Conservation (phyloP, 805 yeast genomes). For the Starmera quercuum region DNA sequence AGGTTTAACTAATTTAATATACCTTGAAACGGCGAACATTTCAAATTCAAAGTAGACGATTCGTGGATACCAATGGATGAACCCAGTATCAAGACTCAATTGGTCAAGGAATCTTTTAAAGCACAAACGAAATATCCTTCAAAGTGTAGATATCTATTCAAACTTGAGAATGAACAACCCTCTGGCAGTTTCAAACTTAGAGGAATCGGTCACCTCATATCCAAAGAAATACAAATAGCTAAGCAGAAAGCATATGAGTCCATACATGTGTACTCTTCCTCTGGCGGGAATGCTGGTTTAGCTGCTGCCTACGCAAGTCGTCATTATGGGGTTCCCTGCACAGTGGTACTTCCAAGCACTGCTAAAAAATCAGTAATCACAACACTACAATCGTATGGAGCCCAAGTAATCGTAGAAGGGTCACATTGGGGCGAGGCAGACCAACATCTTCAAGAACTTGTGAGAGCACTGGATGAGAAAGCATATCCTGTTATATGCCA, state of each 20-base stretch:
- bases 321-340: constrained; percentile 29
- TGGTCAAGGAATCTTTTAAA: too few relatives aligned
- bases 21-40: too few relatives aligned
- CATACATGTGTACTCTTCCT: constrained; percentile 39
- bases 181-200: constrained; percentile 51
- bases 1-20: too few relatives aligned
- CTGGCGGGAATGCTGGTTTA: constrained; percentile 53
- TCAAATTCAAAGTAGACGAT: too few relatives aligned
- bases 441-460: constrained; percentile 24
- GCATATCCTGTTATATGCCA: constrained; percentile 43
- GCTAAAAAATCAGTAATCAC: constrained; percentile 39
- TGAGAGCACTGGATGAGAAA: constrained; percentile 19
- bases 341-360: constrained; percentile 52
- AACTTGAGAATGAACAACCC: constrained; percentile 47
- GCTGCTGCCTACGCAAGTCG: constrained; percentile 45
- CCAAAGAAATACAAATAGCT: constrained; percentile 21
- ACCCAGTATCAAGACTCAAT: too few relatives aligned
- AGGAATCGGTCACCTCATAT: constrained; percentile 43
- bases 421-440: constrained; percentile 44
- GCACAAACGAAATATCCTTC: too few relatives aligned
- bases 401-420: constrained; percentile 41
- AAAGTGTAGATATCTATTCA: too few relatives aligned
- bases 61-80: too few relatives aligned
- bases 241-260: constrained; percentile 14
- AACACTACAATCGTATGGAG: constrained; percentile 40